Evolutionary conservation across 495 filamentous ascomycete species (phyloP).

Genomic region (Xylaria scruposa): DNA sequence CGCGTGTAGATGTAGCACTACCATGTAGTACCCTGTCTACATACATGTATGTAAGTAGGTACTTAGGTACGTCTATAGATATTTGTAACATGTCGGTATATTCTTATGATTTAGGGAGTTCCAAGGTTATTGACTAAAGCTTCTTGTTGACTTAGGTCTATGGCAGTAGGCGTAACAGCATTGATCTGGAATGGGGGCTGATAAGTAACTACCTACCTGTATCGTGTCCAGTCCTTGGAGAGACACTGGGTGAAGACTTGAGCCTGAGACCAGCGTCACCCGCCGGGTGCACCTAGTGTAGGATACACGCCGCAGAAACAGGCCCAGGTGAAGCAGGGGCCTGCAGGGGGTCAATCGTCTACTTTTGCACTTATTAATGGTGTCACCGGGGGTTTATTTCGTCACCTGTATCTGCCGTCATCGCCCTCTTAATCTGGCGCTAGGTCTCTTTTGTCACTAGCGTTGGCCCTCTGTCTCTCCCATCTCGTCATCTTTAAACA

Average conservation of each 20-base stretch:
- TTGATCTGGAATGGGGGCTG: conserved; percentile 1
- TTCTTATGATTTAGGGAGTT: background rate
- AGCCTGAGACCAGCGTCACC: background rate
- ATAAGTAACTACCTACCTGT: background rate
- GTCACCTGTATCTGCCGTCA: conserved; percentile 27
- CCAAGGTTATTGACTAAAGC: no score
- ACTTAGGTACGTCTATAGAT: background rate
- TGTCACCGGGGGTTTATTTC: conserved; percentile 13
- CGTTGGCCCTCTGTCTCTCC: conserved; percentile 17
- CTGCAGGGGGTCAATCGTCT: no score
- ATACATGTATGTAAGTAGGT: background rate
- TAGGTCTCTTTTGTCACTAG: conserved; percentile 22
- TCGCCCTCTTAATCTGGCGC: conserved; percentile 15
- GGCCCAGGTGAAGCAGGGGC: conserved; percentile 2
- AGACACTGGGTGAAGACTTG: background rate
- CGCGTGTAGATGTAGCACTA: background rate
- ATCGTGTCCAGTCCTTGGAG: background rate
- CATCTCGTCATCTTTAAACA: conserved; percentile 31
- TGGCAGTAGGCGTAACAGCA: background rate
- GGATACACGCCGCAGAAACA: background rate
- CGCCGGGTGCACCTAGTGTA: background rate
- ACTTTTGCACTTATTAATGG: background rate
- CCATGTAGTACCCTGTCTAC: background rate
- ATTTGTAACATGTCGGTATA: background rate
- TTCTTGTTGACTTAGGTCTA: background rate